A percentile compares a stretch with the other conserved stretches of the same genome.
Conservation (phyloP, 345 rosid species). For the Ceriops zippeliana region DNA sequence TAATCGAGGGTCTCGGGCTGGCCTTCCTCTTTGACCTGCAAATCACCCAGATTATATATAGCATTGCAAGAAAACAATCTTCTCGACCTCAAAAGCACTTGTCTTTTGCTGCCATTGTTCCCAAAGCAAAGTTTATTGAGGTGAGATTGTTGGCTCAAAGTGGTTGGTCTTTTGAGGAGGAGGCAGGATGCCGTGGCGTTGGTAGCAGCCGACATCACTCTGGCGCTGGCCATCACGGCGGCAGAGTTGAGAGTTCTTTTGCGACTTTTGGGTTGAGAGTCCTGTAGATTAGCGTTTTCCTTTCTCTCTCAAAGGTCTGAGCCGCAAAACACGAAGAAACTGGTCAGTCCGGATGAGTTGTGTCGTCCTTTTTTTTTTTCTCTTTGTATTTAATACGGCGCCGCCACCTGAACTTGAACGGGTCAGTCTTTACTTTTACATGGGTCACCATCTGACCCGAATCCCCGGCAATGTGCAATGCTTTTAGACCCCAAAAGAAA, state of each 20-base stretch:
- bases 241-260: neutral
- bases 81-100: slow-evolving; percentile 29
- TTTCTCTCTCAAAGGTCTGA: neutral
- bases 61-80: slow-evolving; percentile 59
- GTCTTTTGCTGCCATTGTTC: slow-evolving; percentile 15
- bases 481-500: too few relatives aligned
- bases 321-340: slow-evolving; percentile 5
- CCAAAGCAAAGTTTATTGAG: slow-evolving; percentile 23
- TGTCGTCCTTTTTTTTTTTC: neutral
- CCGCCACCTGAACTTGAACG: neutral
- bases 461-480: too few relatives aligned
- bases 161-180: slow-evolving; percentile 40
- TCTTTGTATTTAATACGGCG: neutral
- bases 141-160: slow-evolving; percentile 22
- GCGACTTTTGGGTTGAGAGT: neutral
- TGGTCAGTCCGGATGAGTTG: slow-evolving; percentile 11
- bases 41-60: slow-evolving; percentile 50
- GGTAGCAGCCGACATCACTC: slow-evolving; percentile 36
- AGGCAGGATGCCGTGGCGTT: slow-evolving; percentile 40
- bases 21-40: slow-evolving; percentile 64
- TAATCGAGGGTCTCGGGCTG: slow-evolving; percentile 71
- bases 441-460: too few relatives aligned
- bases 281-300: too few relatives aligned
- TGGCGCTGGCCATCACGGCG: slow-evolving; percentile 50
- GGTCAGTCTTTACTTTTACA: too few relatives aligned